Evolutionary conservation across 306 rosid genomes (phyloP).

Genomic region (Herpetospermum pedunculosum): DNA sequence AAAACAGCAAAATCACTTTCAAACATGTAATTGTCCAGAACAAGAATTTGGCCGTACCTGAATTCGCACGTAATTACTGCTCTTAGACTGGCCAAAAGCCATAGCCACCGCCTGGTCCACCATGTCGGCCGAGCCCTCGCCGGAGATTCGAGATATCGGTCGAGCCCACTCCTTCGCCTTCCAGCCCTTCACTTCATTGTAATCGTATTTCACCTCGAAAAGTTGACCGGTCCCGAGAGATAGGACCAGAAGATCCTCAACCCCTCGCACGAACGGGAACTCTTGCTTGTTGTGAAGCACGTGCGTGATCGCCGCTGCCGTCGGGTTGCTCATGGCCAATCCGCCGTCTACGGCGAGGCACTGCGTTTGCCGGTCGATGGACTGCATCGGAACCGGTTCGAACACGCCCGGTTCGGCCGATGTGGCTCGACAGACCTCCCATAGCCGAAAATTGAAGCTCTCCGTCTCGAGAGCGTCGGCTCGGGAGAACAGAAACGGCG

Average conservation of each 20-base stretch:
- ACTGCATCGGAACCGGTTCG: slow-evolving; percentile 76
- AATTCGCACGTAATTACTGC: slow-evolving; percentile 77
- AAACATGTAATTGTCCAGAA: no score
- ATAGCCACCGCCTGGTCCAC: slow-evolving; percentile 95
- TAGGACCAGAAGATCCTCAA: slow-evolving; percentile 81
- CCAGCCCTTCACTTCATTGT: slow-evolving; percentile 64
- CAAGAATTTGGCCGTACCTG: slow-evolving; percentile 39
- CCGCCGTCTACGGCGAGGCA: slow-evolving; percentile 91
- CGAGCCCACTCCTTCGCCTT: slow-evolving; percentile 92
- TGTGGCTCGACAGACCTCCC: slow-evolving; percentile 97
- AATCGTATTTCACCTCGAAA: slow-evolving; percentile 50
- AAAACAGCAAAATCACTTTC: no score
- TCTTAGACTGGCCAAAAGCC: slow-evolving; percentile 73
- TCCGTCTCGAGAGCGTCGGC: slow-evolving; percentile 96
- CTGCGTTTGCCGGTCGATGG: slow-evolving; percentile 49
- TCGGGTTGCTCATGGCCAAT: slow-evolving; percentile 81
- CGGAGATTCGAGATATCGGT: slow-evolving; percentile 72
- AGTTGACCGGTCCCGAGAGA: slow-evolving; percentile 86
- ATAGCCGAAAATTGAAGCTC: slow-evolving; percentile 74
- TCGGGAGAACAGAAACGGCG: slow-evolving; percentile 89
- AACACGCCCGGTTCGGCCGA: slow-evolving; percentile 78
- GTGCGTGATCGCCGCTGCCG: slow-evolving; percentile 94
- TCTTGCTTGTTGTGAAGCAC: slow-evolving; percentile 98
- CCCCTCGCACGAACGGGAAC: slow-evolving; percentile 98
- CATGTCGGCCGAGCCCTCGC: slow-evolving; percentile 76